Percentiles rank a stretch among this genome's conserved stretches.
Evolutionary conservation across 768 basidiomycete species (phyloP).

Genomic region (Suillus alpinus): DNA sequence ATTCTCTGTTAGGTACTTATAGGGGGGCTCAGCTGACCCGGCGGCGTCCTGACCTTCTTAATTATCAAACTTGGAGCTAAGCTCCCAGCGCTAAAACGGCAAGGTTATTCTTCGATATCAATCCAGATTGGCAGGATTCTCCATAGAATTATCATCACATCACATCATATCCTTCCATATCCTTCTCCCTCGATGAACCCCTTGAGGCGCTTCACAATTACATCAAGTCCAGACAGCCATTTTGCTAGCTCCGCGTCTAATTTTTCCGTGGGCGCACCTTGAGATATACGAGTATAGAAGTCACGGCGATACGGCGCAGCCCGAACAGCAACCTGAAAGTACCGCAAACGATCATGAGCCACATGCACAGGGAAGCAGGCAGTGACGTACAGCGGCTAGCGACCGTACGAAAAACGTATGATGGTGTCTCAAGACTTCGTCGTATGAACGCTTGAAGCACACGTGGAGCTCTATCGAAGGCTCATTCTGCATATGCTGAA

Average conservation of each 20-base stretch:
- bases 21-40: background rate
- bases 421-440: slow-evolving; percentile 63
- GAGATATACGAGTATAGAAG: slow-evolving; percentile 60
- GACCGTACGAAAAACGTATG: slow-evolving; percentile 67
- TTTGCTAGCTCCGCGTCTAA: slow-evolving; percentile 54
- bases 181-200: slow-evolving; percentile 56
- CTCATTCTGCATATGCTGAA: slow-evolving; percentile 63
- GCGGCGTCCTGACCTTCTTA: background rate
- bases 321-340: slow-evolving; percentile 52
- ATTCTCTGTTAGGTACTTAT: background rate
- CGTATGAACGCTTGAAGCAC: slow-evolving; percentile 73
- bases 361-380: background rate
- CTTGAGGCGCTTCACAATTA: slow-evolving; percentile 48
- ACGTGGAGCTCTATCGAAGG: slow-evolving; percentile 50
- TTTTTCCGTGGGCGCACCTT: slow-evolving; percentile 61
- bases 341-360: background rate
- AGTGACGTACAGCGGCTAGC: slow-evolving; percentile 28
- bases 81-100: background rate
- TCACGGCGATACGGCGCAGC: slow-evolving; percentile 61
- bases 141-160: slow-evolving; percentile 11
- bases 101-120: background rate
- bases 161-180: slow-evolving; percentile 49
- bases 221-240: slow-evolving; percentile 65
- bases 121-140: slow-evolving; percentile 13
- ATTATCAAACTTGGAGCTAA: background rate